Conservation (phyloP, 805 yeast genomes). For the Maudiozyma barnettii region DNA sequence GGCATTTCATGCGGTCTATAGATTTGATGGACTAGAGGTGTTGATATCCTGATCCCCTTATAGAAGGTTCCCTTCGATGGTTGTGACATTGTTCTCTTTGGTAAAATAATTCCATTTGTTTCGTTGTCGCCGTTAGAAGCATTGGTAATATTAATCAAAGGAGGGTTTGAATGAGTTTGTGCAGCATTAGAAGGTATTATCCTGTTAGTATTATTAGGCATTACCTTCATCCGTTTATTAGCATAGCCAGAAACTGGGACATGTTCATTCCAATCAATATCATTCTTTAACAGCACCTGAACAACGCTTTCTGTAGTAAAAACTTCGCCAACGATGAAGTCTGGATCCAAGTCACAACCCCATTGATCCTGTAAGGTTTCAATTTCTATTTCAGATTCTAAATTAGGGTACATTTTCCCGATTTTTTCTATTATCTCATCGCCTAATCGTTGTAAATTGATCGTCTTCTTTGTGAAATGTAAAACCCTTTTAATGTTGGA, state of each 20-base stretch:
- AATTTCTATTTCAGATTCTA: constrained; percentile 42
- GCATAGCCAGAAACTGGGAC: constrained; percentile 15
- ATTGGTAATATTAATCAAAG: not conserved
- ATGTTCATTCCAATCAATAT: constrained; percentile 26
- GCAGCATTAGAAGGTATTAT: too few species aligned
- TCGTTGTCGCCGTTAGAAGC: not conserved
- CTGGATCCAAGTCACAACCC: constrained; percentile 72
- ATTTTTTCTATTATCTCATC: constrained; percentile 47
- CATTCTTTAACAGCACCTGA: constrained; percentile 35
- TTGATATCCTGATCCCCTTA: constrained; percentile 22
- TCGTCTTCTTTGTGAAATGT: constrained; percentile 44
- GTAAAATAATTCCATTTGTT: not conserved
- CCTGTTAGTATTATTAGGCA: too few species aligned
- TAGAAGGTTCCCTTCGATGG: not conserved
- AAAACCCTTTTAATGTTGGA: constrained; percentile 40
- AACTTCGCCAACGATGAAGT: constrained; percentile 52
- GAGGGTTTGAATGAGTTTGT: not conserved
- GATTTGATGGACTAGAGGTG: constrained; percentile 31
- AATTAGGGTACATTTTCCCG: constrained; percentile 50
- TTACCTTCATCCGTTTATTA: constrained; percentile 13
- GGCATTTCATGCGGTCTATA: constrained; percentile 13
- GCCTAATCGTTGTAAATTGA: constrained; percentile 39
- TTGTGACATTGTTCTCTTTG: not conserved
- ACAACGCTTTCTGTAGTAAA: constrained; percentile 42
- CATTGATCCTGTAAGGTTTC: constrained; percentile 53